Evolutionary conservation across 116 monocot species (phyloP), one percentile per base, ranked within the genome.

Genomic region (Thalassia testudinum): DNA sequence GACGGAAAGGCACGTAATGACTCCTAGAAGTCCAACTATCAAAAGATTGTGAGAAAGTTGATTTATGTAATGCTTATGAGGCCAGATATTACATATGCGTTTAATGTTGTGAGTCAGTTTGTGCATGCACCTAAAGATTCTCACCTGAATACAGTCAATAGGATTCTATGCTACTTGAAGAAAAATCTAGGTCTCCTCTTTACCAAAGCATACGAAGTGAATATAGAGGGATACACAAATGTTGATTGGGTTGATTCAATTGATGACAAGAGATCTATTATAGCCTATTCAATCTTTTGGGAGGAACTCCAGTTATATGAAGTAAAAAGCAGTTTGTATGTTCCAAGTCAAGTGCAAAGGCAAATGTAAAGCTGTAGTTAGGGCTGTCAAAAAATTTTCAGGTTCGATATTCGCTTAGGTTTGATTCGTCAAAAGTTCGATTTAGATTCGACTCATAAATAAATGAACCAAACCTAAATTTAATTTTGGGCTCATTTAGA

Each of bases 31-130:
- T 8, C n/a, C 1, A n/a, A 11, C 2, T 52, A 62, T 15, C 12
- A 42, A 20, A 0, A 26, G 0, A 3, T 61, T 0, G 26, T 61
- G 20, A 30, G 61, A 1, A 26, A 23, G 2, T 21, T 61, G 0
- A 37, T 61, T 1, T 61, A 38, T 21, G 3, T 61, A 2, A 61
- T 49, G 0, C 29, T 60, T 14, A 60, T 22, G 2, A 22, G 50
- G 2, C 24, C 52, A 19, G 37, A 62, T 18, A 38, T 62, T 0
- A 13, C 51, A 0, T 62, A 40, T 14, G 7, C n/a, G 3, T 12
- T 51, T 0, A 23, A 62, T n/a, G 5, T 25, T 8, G 12, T 60
- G 1, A 60, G 60, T 23, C 49, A 60, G 2, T 60, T 49, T 8
- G 49, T 50, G 49, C 42, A 25, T 12, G 18, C 10, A 15, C 57